Base-by-base conservation (phyloP, 129 eudicot species). In the Chrysanthemum seticuspe region DNA sequence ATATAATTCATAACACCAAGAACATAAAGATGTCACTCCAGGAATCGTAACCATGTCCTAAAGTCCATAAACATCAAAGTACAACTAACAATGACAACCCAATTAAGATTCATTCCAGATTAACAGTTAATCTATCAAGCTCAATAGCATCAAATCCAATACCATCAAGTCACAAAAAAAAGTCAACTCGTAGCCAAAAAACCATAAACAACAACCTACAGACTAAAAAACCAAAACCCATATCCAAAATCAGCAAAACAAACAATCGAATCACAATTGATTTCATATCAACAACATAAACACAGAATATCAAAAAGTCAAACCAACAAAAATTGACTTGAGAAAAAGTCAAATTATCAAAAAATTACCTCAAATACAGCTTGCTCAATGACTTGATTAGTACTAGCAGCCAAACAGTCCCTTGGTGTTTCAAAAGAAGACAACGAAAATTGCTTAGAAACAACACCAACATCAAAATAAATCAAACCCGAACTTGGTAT, bases 391-490 rank as follows among this genome's bases (percentile, higher is more conserved):
- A 73, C 57, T 60, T 40, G 80, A 76, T 74, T 74, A 2, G 86
- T 62, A 2, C 85, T 65, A 66, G 77, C 83, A 73, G 97, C 96
- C 76, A 84, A 72, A 62, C 98, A 93, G 19, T 93, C 98, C 52
- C 87, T 78, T 1, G 98, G 97, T 18, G 86, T 89, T 70, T 93
- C 98, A 55, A 93, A 93, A 0, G 89, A 76, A 19, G 98, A 87
- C 1, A 93, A 23, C 1, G 97, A 87, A 56, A 93, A 90, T 51
- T 93, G 97, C 81, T 93, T 93, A 36, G 85, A 84, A 74, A 93
- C 98, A 74, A 89, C 98, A 29, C 97, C 96, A 2, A 90, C 96
- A 79, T 93, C 96, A 53, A 93, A 93, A 65, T 93, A 86, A 79
- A 93, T 90, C 84, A 89, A 78, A 0, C 98, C 97, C 13, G 97